Conservation (phyloP, 2,329 filamentous ascomycete species). For the Hirsutella rhossiliensis region DNA sequence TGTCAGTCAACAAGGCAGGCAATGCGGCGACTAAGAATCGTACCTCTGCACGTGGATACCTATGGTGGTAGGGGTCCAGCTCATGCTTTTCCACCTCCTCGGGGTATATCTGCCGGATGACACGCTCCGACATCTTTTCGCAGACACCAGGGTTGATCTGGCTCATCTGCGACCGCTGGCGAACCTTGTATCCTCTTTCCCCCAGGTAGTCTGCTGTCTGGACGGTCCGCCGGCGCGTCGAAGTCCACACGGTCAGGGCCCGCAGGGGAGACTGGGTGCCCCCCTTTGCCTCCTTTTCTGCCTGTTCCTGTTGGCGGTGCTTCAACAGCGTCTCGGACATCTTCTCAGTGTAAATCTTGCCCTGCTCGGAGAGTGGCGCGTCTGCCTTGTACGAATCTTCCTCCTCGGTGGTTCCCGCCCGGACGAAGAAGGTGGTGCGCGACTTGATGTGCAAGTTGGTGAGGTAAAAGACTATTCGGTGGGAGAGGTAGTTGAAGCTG, state of each 20-base stretch:
- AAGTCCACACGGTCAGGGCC: conserved; percentile 87
- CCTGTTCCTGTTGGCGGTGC: conserved; percentile 73
- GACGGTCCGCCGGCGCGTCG: conserved; percentile 77
- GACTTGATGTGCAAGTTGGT: conserved; percentile 96
- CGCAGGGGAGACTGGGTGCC: conserved; percentile 59
- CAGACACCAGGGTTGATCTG: conserved; percentile 95
- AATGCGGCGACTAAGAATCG: not conserved
- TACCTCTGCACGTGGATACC: conserved; percentile 88
- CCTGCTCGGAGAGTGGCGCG: conserved; percentile 69
- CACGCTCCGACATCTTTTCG: conserved; percentile 78
- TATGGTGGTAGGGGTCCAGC: conserved; percentile 89
- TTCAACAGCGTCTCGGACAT: conserved; percentile 76
- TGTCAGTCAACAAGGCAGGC: conserved; percentile 1
- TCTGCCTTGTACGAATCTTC: conserved; percentile 90
- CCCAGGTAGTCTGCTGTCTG: conserved; percentile 81
- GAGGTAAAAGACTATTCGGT: conserved; percentile 96
- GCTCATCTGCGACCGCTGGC: conserved; percentile 91
- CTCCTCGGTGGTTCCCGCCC: conserved; percentile 75
- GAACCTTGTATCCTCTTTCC: conserved; percentile 69
- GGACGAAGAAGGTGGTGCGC: conserved; percentile 83
- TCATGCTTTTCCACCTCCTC: conserved; percentile 91
- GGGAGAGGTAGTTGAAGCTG: conserved; percentile 90
- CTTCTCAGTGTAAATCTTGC: conserved; percentile 66
- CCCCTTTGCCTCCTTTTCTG: conserved; percentile 54
- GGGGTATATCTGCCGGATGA: conserved; percentile 71